Evolutionary conservation across 208 protist species (phyloP).

Genomic region (Leishmania aethiopica): DNA sequence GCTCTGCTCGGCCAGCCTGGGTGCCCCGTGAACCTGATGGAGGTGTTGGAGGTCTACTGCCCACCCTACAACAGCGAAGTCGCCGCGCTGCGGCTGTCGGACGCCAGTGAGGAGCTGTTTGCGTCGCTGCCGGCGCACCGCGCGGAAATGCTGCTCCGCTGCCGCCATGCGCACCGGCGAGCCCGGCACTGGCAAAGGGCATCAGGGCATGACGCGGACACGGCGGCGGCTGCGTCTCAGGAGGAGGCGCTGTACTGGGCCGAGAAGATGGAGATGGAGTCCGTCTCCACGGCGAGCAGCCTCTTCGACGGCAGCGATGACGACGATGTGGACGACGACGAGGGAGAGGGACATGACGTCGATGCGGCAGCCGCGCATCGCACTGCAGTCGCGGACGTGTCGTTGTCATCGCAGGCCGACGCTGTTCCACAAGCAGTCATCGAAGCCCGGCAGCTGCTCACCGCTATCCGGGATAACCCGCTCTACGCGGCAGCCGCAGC

Average conservation of each 20-base stretch:
- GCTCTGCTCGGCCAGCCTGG: conserved; percentile 40
- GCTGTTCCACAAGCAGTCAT: background rate
- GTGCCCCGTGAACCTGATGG: conserved; percentile 83
- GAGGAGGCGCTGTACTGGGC: conserved; percentile 23
- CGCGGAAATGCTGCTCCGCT: conserved; percentile 31
- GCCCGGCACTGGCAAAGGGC: conserved; percentile 4
- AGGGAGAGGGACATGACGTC: background rate
- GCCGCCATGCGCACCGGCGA: background rate
- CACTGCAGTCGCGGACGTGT: background rate
- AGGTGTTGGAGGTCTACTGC: conserved; percentile 84
- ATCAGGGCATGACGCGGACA: background rate
- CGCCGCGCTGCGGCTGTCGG: conserved; percentile 24
- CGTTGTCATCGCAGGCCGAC: background rate
- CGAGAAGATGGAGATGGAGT: conserved; percentile 45
- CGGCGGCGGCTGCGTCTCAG: background rate
- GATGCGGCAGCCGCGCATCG: background rate
- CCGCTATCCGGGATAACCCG: background rate
- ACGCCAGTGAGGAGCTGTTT: conserved; percentile 21
- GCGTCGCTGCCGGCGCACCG: conserved; percentile 22
- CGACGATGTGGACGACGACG: conserved; percentile 7
- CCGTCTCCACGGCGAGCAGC: conserved; percentile 49
- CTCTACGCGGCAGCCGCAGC: conserved; percentile 27
- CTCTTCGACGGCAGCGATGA: conserved; percentile 33
- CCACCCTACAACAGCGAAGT: conserved; percentile 65
- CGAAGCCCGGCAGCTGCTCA: conserved; percentile 13